Conservation (phyloP, 2,329 filamentous ascomycete species). For the Zarea fungicola region DNA sequence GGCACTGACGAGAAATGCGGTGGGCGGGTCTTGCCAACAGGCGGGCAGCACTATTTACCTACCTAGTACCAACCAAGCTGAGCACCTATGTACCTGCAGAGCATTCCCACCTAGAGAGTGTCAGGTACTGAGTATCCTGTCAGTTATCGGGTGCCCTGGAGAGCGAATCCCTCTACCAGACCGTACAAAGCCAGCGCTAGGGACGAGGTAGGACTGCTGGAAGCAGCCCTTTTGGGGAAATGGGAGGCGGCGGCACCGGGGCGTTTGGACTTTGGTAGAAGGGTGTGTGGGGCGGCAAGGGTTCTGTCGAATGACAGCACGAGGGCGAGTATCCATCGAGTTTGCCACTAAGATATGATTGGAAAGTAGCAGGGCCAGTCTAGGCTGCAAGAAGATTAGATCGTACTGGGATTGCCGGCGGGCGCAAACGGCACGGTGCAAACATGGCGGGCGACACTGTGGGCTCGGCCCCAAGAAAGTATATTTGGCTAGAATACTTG, state of each 20-base stretch:
- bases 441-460: neutral
- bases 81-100: too few relatives aligned
- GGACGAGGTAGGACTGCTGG: neutral
- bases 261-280: slow-evolving; percentile 1
- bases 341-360: slow-evolving; percentile 10
- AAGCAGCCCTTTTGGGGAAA: neutral
- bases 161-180: neutral
- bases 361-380: neutral
- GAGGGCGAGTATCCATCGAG: neutral
- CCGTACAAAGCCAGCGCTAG: too few relatives aligned
- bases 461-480: neutral
- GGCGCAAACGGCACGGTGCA: neutral
- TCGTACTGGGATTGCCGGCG: neutral
- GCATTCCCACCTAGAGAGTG: too few relatives aligned
- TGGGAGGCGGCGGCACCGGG: slow-evolving; percentile 5
- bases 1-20: slow-evolving; percentile 13
- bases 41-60: too few relatives aligned
- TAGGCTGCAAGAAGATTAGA: slow-evolving; percentile 9
- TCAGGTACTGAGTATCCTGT: neutral
- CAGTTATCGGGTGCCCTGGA: neutral
- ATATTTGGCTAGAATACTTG: neutral
- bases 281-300: neutral
- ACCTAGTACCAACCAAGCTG: too few relatives aligned
- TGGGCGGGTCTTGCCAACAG: slow-evolving; percentile 6
- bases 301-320: slow-evolving; percentile 6